Conservation (phyloP, 2,329 filamentous ascomycete species). For the Hypoxylon sp. region DNA sequence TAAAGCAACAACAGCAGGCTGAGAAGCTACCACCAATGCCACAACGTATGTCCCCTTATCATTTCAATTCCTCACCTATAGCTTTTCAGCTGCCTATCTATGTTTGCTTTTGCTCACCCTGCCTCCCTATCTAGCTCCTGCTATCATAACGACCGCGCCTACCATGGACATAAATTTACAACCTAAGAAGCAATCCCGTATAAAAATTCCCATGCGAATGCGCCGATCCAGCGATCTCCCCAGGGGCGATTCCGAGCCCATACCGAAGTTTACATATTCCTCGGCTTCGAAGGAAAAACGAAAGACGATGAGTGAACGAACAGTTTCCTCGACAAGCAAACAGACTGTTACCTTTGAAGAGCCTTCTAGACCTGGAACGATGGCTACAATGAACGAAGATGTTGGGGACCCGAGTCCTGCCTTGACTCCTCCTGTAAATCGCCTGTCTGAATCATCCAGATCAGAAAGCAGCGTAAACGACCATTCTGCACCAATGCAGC, state of each 20-base stretch:
- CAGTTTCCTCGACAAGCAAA: slow-evolving; percentile 49
- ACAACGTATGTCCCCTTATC: slow-evolving; percentile 57
- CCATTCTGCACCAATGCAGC: slow-evolving; percentile 63
- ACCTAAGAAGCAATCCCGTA: slow-evolving; percentile 63
- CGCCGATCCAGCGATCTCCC: slow-evolving; percentile 61
- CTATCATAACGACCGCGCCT: slow-evolving; percentile 92
- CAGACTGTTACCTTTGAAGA: slow-evolving; percentile 69
- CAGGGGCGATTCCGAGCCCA: slow-evolving; percentile 47
- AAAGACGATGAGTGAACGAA: slow-evolving; percentile 50
- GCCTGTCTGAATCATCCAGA: slow-evolving; percentile 85
- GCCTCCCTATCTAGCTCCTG: slow-evolving; percentile 58
- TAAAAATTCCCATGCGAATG: slow-evolving; percentile 62
- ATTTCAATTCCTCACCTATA: slow-evolving; percentile 11
- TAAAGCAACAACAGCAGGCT: slow-evolving; percentile 70
- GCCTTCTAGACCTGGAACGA: slow-evolving; percentile 49
- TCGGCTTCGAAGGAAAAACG: slow-evolving; percentile 52
- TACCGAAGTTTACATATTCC: slow-evolving; percentile 30
- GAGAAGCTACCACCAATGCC: slow-evolving; percentile 65
- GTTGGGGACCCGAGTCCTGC: slow-evolving; percentile 68
- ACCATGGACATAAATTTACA: slow-evolving; percentile 68
- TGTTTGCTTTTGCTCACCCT: slow-evolving; percentile 37
- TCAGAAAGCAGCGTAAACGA: slow-evolving; percentile 86
- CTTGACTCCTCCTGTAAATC: slow-evolving; percentile 69
- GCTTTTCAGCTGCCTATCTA: slow-evolving; percentile 5
- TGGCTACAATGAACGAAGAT: slow-evolving; percentile 62